phyloP scores from a whole-genome alignment of 2,329 filamentous ascomycete species.

The Alternaria solani region DNA sequence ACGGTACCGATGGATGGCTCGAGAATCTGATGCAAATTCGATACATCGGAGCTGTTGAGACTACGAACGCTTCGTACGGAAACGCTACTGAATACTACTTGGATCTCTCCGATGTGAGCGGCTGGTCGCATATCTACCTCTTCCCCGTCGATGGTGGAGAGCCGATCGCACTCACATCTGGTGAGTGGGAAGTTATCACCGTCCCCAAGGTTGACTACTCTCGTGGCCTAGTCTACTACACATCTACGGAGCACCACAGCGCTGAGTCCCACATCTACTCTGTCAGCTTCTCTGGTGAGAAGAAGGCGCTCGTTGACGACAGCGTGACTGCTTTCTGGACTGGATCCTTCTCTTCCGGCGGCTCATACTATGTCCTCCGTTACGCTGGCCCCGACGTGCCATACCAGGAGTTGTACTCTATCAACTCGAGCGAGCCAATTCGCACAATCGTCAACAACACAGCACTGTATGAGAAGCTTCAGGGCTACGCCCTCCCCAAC shows the following conservation, averaged over 20 bases:
- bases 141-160: slow-evolving; percentile 65
- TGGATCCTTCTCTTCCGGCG: slow-evolving; percentile 70
- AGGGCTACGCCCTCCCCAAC: slow-evolving; percentile 69
- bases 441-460: slow-evolving; percentile 68
- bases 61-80: slow-evolving; percentile 45
- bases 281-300: slow-evolving; percentile 65
- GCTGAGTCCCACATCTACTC: slow-evolving; percentile 74
- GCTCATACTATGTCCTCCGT: slow-evolving; percentile 70
- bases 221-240: slow-evolving; percentile 68
- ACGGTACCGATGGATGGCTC: slow-evolving; percentile 69
- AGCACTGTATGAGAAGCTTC: slow-evolving; percentile 62
- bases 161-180: slow-evolving; percentile 66
- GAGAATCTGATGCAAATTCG: slow-evolving; percentile 66
- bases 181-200: slow-evolving; percentile 70
- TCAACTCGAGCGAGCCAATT: slow-evolving; percentile 64
- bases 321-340: slow-evolving; percentile 66
- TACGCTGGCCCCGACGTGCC: slow-evolving; percentile 73
- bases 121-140: slow-evolving; percentile 72
- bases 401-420: slow-evolving; percentile 71
- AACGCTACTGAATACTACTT: slow-evolving; percentile 64
- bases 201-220: slow-evolving; percentile 68
- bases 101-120: slow-evolving; percentile 71
- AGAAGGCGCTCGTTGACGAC: slow-evolving; percentile 69
- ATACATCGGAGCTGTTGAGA: slow-evolving; percentile 60
- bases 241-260: slow-evolving; percentile 70